Evolutionary conservation across 768 basidiomycete species (phyloP), one percentile per base, ranked within the genome.

Genomic region (Termitomyces sp.): DNA sequence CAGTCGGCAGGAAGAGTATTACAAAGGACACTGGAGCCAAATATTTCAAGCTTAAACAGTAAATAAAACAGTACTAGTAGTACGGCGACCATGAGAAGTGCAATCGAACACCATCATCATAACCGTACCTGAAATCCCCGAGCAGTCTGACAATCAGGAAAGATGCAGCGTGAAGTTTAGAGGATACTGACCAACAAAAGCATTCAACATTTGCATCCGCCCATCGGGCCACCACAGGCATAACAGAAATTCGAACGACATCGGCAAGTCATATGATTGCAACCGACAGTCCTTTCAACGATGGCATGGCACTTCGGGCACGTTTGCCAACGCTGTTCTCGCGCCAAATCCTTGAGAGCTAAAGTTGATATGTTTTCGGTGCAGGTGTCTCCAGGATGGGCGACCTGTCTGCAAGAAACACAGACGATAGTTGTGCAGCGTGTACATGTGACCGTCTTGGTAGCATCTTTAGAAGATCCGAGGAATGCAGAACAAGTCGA

Each of bases 181-280:
- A 12, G 7, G 22, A 22, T 10, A 42, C 39, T 36, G n/a, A 42
- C 32, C 6, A 42, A 33, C 5, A 5, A 25, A n/a, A 15, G 31
- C 23, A 6, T 31, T 40, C 40, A 41, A 0, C 68, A 74, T 67
- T 82, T 88, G 87, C 88, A 89, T 16, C 52, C 10, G 7, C 27
- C 27, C 45, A 56, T 42, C 25, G 16, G 68, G 27, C 66, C 76
- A 0, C 81, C 80, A 60, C 88, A 89, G 10, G 82, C 53, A 62
- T 89, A 87, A 60, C 86, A 88, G 65, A 88, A 87, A 57, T 87
- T 64, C 0, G 75, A 68, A 13, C 70, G 65, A 60, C 84, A 85
- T 18, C 73, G 72, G 57, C 85, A 88, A n/a, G 76, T 80, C 68
- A 88, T 86, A 50, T 88, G 86, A 63, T 78, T 83, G 53, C 86